Evolutionary conservation across 495 filamentous ascomycete genomes (phyloP), one percentile per base, ranked within the genome.

Genomic region (Penicillium canariense): DNA sequence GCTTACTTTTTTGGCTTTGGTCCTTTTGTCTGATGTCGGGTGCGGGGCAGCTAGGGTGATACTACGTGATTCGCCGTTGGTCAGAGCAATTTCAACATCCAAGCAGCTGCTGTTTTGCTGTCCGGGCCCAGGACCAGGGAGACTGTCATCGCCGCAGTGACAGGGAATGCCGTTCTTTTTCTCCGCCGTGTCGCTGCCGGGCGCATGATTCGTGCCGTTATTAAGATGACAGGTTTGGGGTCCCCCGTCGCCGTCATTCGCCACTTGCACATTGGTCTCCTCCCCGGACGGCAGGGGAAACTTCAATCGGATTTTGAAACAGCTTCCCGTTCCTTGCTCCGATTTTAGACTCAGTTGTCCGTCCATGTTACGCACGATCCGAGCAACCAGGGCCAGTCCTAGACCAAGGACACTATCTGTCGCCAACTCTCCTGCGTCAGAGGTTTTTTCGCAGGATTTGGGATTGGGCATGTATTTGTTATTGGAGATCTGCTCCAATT

Each of bases 301-400:
- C 6, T 55, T 61, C 11, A 72, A 51, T 38, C 62, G 48, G n/a
- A 72, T 68, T 49, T 73, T 80, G 58, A 96, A 94, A 43, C 87
- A 79, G 18, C 90, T 91, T 0, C 91, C 91, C 58, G 86, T 87
- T 1, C 88, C 87, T 68, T 86, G 80, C 62, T 93, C 89, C 0
- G 91, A 95, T 58, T 90, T 94, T 11, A 96, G 70, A 27, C 89
- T 82, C 17, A 96, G 68, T 54, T 95, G 91, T 0, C 91, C 91
- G 55, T 94, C 83, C 87, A 95, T 91, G 59, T 91, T 96, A 27
- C 84, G 79, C 14, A 96, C 75, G 34, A 88, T 88, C 32, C 91
- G 79, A 34, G 91, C 87, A 7, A 96, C 91, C 9, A 94, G 73
- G 1, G 91, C 91, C 11, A 96, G 79, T 2, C 91, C 91, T 5